Conservation (phyloP, 768 basidiomycete genomes). For the Amanita pseudoporphyria region DNA sequence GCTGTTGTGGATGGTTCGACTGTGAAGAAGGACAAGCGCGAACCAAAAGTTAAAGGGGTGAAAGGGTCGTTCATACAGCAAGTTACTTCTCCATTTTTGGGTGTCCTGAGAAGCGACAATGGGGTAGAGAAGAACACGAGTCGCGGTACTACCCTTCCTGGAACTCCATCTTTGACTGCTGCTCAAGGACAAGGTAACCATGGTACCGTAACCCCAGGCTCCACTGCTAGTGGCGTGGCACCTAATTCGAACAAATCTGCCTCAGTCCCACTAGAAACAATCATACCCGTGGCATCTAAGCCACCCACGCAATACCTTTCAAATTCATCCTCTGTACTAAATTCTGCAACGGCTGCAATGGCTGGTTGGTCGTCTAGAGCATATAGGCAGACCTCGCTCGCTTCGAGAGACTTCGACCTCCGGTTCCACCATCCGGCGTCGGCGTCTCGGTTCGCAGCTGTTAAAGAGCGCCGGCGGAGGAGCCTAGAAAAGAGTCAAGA, state of each 20-base stretch:
- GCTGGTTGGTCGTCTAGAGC: conserved; percentile 24
- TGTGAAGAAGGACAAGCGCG: background rate
- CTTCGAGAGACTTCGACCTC: conserved; percentile 68
- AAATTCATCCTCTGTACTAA: too few relatives aligned
- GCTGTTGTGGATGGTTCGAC: background rate
- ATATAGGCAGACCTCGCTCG: too few relatives aligned
- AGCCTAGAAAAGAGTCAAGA: too few relatives aligned
- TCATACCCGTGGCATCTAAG: conserved; percentile 70
- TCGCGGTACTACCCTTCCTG: background rate
- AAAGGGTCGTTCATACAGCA: conserved; percentile 4
- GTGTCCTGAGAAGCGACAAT: background rate
- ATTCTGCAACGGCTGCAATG: too few relatives aligned
- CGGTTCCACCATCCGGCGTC: conserved; percentile 52
- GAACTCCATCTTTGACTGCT: background rate
- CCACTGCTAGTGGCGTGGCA: background rate
- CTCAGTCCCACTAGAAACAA: conserved; percentile 69
- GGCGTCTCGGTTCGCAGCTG: too few relatives aligned
- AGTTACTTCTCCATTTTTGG: conserved; percentile 1
- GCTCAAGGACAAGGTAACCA: background rate
- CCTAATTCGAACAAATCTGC: too few relatives aligned
- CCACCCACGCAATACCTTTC: too few relatives aligned
- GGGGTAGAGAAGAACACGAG: background rate
- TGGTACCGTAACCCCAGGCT: background rate
- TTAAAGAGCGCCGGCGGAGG: too few relatives aligned
- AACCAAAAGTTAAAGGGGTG: background rate